These are phyloP conservation scores for Ochetophila trinervis DNA, from an alignment of 306 rosid species.

Conservation along the genomic window DNA sequence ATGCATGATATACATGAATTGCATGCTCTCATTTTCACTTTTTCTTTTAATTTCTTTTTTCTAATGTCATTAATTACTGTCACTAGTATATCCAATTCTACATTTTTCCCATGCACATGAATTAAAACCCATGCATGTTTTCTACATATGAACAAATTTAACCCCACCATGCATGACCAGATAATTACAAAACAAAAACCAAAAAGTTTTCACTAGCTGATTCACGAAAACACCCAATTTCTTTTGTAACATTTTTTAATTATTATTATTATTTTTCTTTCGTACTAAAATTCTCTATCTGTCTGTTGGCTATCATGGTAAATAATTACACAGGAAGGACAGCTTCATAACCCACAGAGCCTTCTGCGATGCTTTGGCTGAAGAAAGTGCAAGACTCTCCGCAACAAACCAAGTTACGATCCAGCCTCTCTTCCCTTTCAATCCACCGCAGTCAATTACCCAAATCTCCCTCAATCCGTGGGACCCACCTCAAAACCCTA, in stretches of 20 bases:
- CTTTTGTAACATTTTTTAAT: constrained; percentile 12
- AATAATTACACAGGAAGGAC: constrained; percentile 64
- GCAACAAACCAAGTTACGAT: constrained; percentile 21
- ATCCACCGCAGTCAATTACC: constrained; percentile 29
- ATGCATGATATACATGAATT: constrained; percentile 27
- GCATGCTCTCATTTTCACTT: too few relatives aligned
- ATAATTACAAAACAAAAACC: too few relatives aligned
- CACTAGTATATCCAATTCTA: too few relatives aligned
- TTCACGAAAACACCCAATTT: too few relatives aligned
- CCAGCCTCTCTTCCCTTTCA: constrained; percentile 60
- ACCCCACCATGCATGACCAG: too few relatives aligned
- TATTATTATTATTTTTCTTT: too few relatives aligned
- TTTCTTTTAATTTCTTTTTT: too few relatives aligned
- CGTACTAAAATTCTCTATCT: not conserved
- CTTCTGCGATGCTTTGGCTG: constrained; percentile 92
- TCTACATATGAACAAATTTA: too few relatives aligned
- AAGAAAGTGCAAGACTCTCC: constrained; percentile 75
- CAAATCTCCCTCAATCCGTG: constrained; percentile 34
- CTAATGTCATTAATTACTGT: too few relatives aligned
- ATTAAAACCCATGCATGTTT: too few relatives aligned
- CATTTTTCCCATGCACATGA: too few relatives aligned
- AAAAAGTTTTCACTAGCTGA: too few relatives aligned
- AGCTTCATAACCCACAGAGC: constrained; percentile 96
- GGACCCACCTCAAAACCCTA: constrained; percentile 79
- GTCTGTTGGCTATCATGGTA: not conserved